These are phyloP conservation scores for Aspergillus avenaceus DNA, from an alignment of 495 filamentous ascomycete species.

Conservation along the genomic window DNA sequence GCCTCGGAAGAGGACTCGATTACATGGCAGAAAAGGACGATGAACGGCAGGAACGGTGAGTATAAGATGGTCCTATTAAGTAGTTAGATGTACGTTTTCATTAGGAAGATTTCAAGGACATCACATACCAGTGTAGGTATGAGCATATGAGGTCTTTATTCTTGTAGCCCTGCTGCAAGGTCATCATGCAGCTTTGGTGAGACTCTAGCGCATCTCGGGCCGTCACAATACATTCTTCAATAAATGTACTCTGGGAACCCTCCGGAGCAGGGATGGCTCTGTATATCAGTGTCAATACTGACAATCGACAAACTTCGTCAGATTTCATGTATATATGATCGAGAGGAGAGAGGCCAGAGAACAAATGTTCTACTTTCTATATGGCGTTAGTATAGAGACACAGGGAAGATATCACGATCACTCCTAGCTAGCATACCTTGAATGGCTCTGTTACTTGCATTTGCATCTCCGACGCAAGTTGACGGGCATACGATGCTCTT, in stretches of 20 bases:
- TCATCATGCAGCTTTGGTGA: slow-evolving; percentile 49
- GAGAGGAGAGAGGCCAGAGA: slow-evolving; percentile 1
- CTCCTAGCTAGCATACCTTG: slow-evolving; percentile 18
- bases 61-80: slow-evolving; percentile 55
- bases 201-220: slow-evolving; percentile 50
- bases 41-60: slow-evolving; percentile 65
- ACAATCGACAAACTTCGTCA: slow-evolving; percentile 53
- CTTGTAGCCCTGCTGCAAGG: slow-evolving; percentile 41
- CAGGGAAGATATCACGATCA: background rate
- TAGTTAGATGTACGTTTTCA: slow-evolving; percentile 7
- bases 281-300: slow-evolving; percentile 56
- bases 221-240: slow-evolving; percentile 55
- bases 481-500: slow-evolving; percentile 31
- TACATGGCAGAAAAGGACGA: slow-evolving; percentile 66
- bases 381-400: slow-evolving; percentile 2
- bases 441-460: slow-evolving; percentile 29
- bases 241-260: slow-evolving; percentile 45
- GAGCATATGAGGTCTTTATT: slow-evolving; percentile 38
- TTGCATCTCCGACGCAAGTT: slow-evolving; percentile 32
- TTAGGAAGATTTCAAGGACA: background rate
- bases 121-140: slow-evolving; percentile 58
- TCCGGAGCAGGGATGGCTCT: slow-evolving; percentile 52
- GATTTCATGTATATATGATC: slow-evolving; percentile 47
- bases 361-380: background rate
- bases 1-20: slow-evolving; percentile 43